These are phyloP conservation scores for Triangularia verruculosa DNA, from an alignment of 2,329 filamentous ascomycete genomes.

Conservation along the genomic window DNA sequence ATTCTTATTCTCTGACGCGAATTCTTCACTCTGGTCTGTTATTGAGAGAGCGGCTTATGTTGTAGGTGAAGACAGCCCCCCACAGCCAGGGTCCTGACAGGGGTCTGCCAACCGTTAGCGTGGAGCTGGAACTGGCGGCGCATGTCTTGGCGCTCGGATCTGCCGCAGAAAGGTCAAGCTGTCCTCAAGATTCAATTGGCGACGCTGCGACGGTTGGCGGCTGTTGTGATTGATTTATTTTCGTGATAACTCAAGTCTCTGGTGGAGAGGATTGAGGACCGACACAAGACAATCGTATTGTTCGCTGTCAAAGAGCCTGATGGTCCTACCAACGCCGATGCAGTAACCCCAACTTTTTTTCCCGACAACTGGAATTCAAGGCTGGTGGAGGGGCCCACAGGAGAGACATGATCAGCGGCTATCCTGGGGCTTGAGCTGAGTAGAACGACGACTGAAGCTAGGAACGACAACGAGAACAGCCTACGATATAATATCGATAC, in stretches of 20 bases:
- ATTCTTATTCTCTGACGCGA: not conserved
- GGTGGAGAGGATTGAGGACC: not conserved
- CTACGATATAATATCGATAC: not conserved
- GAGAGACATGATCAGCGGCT: not conserved
- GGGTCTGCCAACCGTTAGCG: not conserved
- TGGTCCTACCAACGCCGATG: not conserved
- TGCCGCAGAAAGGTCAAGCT: slow-evolving; percentile 24
- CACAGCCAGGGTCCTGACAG: not conserved
- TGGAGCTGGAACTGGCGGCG: not conserved
- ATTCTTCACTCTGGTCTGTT: not conserved
- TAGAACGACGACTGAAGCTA: not conserved
- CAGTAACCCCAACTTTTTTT: not conserved
- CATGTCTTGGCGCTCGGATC: not conserved
- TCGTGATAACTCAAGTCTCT: not conserved
- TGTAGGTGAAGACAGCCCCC: not conserved
- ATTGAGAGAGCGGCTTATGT: not conserved
- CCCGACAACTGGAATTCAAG: not conserved
- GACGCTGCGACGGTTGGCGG: not conserved
- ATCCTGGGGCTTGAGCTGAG: not conserved
- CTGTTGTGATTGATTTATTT: not conserved
- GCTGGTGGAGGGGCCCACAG: not conserved
- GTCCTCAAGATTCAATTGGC: slow-evolving; percentile 25
- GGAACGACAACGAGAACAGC: not conserved
- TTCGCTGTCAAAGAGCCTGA: not conserved
- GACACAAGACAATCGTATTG: not conserved